A percentile compares a stretch with the other conserved stretches of the same genome.
phyloP scores from a whole-genome alignment of 108 stramenopile genomes.

The Cyclotella sp. region DNA sequence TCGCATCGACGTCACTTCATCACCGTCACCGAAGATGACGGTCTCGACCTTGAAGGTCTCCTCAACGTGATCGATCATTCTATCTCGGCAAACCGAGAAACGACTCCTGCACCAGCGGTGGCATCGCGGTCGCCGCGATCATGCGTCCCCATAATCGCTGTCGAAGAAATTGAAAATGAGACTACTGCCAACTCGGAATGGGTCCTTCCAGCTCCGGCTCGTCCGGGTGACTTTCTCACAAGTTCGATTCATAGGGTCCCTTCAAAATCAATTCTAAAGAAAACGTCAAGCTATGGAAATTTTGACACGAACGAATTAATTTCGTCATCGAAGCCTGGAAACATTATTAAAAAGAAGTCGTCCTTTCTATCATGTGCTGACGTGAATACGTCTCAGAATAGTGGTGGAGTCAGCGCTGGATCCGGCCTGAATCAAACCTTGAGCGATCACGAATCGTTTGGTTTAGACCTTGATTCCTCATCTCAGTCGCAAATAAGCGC shows the following conservation, averaged over 20 bases:
- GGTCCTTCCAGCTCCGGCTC: conserved; percentile 28
- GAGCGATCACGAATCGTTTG: conserved; percentile 15
- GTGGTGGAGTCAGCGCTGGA: not conserved
- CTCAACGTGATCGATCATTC: conserved; percentile 10
- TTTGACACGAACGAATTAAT: conserved; percentile 17
- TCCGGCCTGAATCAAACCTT: not conserved
- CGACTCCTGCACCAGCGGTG: not conserved
- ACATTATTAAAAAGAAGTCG: conserved; percentile 14
- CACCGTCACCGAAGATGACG: conserved; percentile 37
- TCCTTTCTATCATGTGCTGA: conserved; percentile 18
- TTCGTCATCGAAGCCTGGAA: not conserved
- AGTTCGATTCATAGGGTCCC: conserved; percentile 30
- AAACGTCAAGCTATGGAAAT: conserved; percentile 41
- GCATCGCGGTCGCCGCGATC: not conserved
- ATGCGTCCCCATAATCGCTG: not conserved
- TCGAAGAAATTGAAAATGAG: conserved; percentile 13
- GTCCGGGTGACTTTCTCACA: conserved; percentile 31
- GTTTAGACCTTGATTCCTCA: conserved; percentile 38
- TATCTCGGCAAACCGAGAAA: not conserved
- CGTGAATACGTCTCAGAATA: conserved; percentile 4
- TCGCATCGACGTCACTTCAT: conserved; percentile 1
- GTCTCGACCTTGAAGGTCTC: conserved; percentile 37
- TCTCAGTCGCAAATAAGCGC: not conserved
- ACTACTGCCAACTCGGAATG: conserved; percentile 4
- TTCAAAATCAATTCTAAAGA: conserved; percentile 47